phyloP scores from a whole-genome alignment of 495 filamentous ascomycete species.

The Patellaria atrata region DNA sequence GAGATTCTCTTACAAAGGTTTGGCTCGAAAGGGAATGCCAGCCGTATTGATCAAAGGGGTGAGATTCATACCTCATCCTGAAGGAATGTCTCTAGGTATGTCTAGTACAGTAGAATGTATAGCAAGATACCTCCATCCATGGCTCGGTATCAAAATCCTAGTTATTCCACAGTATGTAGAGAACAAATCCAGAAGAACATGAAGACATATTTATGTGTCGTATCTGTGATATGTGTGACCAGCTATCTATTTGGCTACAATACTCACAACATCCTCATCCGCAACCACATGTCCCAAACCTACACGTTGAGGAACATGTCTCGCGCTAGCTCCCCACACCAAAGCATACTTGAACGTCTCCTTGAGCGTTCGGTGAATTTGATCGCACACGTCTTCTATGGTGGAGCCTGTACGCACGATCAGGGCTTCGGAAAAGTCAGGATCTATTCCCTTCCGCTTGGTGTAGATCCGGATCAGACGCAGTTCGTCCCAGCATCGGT shows the following conservation, averaged over 20 bases:
- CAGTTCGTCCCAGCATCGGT: conserved; percentile 90
- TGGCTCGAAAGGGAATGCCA: conserved; percentile 84
- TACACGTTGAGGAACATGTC: conserved; percentile 88
- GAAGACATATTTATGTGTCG: too few relatives aligned
- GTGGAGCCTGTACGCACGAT: conserved; percentile 79
- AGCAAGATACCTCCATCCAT: too few relatives aligned
- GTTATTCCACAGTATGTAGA: too few relatives aligned
- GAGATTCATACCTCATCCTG: too few relatives aligned
- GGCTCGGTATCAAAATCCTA: too few relatives aligned
- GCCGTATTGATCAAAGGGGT: conserved; percentile 21
- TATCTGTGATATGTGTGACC: too few relatives aligned
- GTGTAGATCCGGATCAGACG: conserved; percentile 88
- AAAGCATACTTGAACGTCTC: conserved; percentile 98
- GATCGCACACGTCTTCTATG: conserved; percentile 96
- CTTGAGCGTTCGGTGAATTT: conserved; percentile 86
- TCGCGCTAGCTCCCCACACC: conserved; percentile 92
- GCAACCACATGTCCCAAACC: conserved; percentile 74
- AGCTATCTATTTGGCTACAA: conserved; percentile 60
- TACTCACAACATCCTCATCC: conserved; percentile 96
- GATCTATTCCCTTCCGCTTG: conserved; percentile 86
- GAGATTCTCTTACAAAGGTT: conserved; percentile 46
- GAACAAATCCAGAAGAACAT: too few relatives aligned
- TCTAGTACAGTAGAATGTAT: too few relatives aligned
- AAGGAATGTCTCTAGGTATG: too few relatives aligned
- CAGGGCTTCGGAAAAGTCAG: conserved; percentile 81